Evolutionary conservation across 495 filamentous ascomycete species (phyloP).

Genomic region (Trichoderma gamsii): DNA sequence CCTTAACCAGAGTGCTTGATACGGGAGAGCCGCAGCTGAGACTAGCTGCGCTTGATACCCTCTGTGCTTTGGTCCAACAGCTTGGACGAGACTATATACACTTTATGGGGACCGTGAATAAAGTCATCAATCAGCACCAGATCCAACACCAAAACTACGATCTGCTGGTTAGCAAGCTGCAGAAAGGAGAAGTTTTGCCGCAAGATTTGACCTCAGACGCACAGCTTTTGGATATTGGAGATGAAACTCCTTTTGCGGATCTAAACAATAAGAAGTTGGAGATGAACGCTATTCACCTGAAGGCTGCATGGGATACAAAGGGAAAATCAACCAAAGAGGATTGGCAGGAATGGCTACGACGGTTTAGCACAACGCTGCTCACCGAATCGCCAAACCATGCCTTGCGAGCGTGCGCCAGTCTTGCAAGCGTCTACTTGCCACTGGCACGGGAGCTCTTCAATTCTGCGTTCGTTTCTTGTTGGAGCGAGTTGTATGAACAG

Average conservation of each 20-base stretch:
- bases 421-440: conserved; percentile 85
- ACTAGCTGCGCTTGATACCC: conserved; percentile 85
- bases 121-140: conserved; percentile 59
- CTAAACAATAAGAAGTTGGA: conserved; percentile 88
- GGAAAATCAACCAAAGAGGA: conserved; percentile 95
- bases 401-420: conserved; percentile 81
- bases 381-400: conserved; percentile 95
- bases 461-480: conserved; percentile 96
- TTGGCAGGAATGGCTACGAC: conserved; percentile 97
- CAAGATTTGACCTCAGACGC: conserved; percentile 91
- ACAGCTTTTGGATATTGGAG: conserved; percentile 66
- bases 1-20: conserved; percentile 70
- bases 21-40: conserved; percentile 65
- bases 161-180: conserved; percentile 79
- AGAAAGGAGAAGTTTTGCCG: conserved; percentile 87
- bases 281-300: conserved; percentile 94
- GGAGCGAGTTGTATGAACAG: conserved; percentile 93
- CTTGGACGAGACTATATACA: conserved; percentile 91
- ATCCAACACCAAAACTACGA: conserved; percentile 85
- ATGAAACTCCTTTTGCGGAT: conserved; percentile 74
- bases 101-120: conserved; percentile 86
- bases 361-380: conserved; percentile 91
- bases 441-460: conserved; percentile 94
- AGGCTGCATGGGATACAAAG: conserved; percentile 93
- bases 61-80: conserved; percentile 92